Evolutionary conservation across 352 stramenopile genomes (phyloP).

Genomic region (Blastocystis sp.): DNA sequence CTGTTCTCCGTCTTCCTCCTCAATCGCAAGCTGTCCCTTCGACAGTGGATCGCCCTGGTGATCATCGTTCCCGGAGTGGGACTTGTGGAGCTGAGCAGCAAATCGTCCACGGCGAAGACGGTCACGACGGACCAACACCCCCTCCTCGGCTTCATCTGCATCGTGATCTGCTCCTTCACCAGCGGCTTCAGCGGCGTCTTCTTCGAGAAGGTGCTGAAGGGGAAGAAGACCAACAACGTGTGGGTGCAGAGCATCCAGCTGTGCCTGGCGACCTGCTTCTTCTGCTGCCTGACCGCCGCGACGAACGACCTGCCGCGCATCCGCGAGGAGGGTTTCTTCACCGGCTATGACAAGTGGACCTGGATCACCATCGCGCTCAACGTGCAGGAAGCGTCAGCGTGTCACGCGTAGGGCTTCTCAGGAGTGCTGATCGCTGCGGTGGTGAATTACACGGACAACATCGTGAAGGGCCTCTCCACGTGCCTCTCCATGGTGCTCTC

Average conservation of each 20-base stretch:
- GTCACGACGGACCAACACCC: constrained; percentile 71
- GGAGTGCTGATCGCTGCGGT: constrained; percentile 78
- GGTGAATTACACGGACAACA: constrained; percentile 87
- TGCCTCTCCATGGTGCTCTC: constrained; percentile 78
- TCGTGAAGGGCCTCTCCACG: constrained; percentile 84
- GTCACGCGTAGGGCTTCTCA: constrained; percentile 45
- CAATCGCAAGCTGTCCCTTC: constrained; percentile 75
- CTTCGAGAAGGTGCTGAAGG: constrained; percentile 85
- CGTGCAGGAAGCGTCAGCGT: constrained; percentile 73
- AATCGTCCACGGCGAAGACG: constrained; percentile 37
- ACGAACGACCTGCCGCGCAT: constrained; percentile 45
- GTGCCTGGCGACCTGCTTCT: constrained; percentile 67
- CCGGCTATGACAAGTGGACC: constrained; percentile 71
- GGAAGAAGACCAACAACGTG: constrained; percentile 76
- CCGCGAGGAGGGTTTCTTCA: constrained; percentile 65
- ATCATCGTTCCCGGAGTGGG: constrained; percentile 78
- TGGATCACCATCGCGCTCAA: constrained; percentile 80
- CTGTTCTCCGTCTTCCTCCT: constrained; percentile 83
- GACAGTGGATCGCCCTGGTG: constrained; percentile 80
- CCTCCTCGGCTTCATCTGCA: constrained; percentile 76
- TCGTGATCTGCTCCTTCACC: constrained; percentile 78
- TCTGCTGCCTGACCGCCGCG: constrained; percentile 57
- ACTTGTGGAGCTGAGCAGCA: constrained; percentile 74
- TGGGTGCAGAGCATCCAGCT: constrained; percentile 85
- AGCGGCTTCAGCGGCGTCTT: constrained; percentile 83